Evolutionary conservation across 495 filamentous ascomycete species (phyloP), one percentile per base, ranked within the genome.

Genomic region (Haplographium delicatum): DNA sequence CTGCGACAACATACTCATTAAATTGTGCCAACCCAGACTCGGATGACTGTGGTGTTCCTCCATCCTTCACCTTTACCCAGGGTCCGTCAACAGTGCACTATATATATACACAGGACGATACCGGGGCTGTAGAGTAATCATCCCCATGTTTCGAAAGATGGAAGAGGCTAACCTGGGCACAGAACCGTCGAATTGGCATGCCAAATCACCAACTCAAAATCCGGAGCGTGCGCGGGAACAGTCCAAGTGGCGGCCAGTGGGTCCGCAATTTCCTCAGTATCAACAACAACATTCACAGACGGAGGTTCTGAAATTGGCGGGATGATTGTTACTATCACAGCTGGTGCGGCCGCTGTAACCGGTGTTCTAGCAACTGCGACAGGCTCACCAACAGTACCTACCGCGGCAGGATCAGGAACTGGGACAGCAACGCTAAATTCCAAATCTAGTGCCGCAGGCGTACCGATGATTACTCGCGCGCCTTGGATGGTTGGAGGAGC

Each of bases 391-490:
- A 22, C 47, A 15, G 47, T 37, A 20, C 5, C 26, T 9, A 31
- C 4, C 15, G 15, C 27, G 16, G 22, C 11, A 13, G 4, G 7
- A 47, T 26, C 33, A 3, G 47, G 24, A 26, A n/a, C 7, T 6
- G 39, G 20, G 6, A n/a, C 19, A 43, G 39, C 39, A n/a, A n/a
- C n/a, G n/a, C n/a, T n/a, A n/a, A n/a, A n/a, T n/a, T 43, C 22
- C 9, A 43, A 4, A 13, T 23, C 23, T 20, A 57, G 54, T 19
- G 53, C 49, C 1, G 54, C 31, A 25, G 48, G 43, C 30, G 15
- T 45, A 23, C 47, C 57, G 7, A 60, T 46, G 57, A 42, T 53
- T n/a, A 60, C 57, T 44, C 51, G 41, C 8, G 52, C 52, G 15
- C 47, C 37, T 24, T 54, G 51, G 57, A 11, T 56, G 41, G 16